These are phyloP conservation scores for Flaveria robusta DNA, from an alignment of 129 eudicot genomes.

Conservation along the genomic window DNA sequence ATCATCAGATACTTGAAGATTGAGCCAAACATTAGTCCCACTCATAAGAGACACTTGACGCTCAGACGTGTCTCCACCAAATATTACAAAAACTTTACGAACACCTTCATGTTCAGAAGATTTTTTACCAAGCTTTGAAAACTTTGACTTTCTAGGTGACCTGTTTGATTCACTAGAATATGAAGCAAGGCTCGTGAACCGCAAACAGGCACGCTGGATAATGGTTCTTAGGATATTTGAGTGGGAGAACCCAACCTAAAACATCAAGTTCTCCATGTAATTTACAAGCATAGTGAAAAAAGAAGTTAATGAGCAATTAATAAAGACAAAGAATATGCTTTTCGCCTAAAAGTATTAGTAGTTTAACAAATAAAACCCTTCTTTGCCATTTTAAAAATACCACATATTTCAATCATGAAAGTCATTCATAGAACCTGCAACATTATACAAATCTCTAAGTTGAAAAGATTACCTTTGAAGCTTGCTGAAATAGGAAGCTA, in stretches of 20 bases:
- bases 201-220: conserved; percentile 75
- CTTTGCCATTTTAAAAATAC: not conserved
- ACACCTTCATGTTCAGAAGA: conserved; percentile 30
- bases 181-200: conserved; percentile 59
- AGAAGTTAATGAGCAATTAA: not conserved
- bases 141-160: conserved; percentile 39
- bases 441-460: conserved; percentile 9
- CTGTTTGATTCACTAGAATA: conserved; percentile 41
- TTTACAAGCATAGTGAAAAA: conserved; percentile 11
- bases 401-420: too few relatives aligned
- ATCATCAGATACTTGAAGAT: conserved; percentile 74
- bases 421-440: not conserved
- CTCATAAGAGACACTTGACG: conserved; percentile 98
- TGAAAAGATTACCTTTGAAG: conserved; percentile 68
- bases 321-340: not conserved
- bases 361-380: too few relatives aligned
- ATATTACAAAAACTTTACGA: conserved; percentile 72
- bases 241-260: conserved; percentile 92
- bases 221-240: conserved; percentile 82
- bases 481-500: conserved; percentile 94
- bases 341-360: too few relatives aligned
- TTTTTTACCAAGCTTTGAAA: conserved; percentile 36
- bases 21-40: conserved; percentile 96
- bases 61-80: conserved; percentile 94
- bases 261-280: conserved; percentile 18